A percentile compares a stretch with the other conserved stretches of the same genome.
Evolutionary conservation across 495 filamentous ascomycete species (phyloP).

Genomic region (Penicillium paxilli): DNA sequence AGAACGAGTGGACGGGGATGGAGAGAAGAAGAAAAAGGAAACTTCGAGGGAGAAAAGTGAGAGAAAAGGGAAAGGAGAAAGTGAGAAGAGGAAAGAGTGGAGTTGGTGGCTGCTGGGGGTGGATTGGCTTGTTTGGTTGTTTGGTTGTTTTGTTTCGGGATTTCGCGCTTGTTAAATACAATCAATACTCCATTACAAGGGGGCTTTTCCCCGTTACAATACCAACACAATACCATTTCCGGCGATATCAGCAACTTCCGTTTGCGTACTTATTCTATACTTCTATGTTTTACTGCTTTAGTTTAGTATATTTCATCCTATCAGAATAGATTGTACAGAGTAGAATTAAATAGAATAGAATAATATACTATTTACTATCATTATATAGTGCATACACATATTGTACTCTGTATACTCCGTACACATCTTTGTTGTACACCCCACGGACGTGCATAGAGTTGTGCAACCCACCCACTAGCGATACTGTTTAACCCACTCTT

Average conservation of each 20-base stretch:
- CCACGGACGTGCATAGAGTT: neutral
- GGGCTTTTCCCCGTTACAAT: conserved; percentile 7
- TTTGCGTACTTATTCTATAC: no score
- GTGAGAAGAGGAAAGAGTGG: conserved; percentile 37
- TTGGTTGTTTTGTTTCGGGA: conserved; percentile 1
- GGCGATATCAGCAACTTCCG: no score
- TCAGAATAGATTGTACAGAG: neutral
- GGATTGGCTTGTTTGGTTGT: neutral
- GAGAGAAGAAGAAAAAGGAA: conserved; percentile 37
- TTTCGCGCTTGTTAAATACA: neutral
- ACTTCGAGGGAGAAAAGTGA: conserved; percentile 9
- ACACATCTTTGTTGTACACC: no score
- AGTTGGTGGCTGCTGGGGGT: no score
- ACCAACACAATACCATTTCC: conserved; percentile 27
- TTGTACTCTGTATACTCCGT: neutral
- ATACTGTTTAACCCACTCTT: no score
- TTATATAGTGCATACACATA: neutral
- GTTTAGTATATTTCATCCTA: no score
- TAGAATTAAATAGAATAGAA: no score
- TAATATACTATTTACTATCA: no score
- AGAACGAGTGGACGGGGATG: conserved; percentile 51
- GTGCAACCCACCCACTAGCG: neutral
- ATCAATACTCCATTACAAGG: neutral
- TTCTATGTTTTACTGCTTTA: conserved; percentile 2
- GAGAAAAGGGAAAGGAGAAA: conserved; percentile 42